Conservation (phyloP, 306 rosid genomes). For the Adenanthera pavonina region DNA sequence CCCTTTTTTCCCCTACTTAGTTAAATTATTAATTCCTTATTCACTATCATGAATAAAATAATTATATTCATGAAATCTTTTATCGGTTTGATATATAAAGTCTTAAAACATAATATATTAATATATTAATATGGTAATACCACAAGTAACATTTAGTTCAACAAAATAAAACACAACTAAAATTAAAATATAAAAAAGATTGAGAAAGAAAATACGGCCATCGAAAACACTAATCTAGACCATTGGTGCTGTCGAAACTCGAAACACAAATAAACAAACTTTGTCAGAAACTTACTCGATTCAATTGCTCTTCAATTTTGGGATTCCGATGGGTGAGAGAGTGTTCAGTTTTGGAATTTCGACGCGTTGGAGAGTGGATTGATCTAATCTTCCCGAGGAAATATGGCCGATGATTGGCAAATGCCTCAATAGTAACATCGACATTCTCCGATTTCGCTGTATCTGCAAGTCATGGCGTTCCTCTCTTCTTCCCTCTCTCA, state of each 20-base stretch:
- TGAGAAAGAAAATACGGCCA: too few species aligned
- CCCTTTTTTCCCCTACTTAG: too few species aligned
- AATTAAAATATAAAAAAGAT: too few species aligned
- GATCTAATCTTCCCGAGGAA: neutral
- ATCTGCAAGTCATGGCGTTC: constrained; percentile 54
- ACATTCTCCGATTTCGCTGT: constrained; percentile 52
- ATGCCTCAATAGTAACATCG: constrained; percentile 21
- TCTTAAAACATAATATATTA: too few species aligned
- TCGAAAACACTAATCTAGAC: too few species aligned
- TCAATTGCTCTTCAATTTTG: neutral
- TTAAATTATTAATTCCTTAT: too few species aligned
- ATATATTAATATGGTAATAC: too few species aligned
- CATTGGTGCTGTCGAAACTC: neutral
- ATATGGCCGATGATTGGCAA: neutral
- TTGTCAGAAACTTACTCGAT: neutral
- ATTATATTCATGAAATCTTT: too few species aligned
- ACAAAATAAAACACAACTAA: too few species aligned
- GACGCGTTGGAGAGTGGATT: neutral
- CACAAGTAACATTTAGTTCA: too few species aligned
- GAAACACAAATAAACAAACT: neutral
- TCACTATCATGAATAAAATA: too few species aligned
- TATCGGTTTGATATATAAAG: too few species aligned
- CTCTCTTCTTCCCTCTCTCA: constrained; percentile 24
- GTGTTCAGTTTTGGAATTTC: neutral
- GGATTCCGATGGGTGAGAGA: neutral